Base-by-base conservation (phyloP, 2,329 filamentous ascomycete species). In the Bipolaris sorokiniana region DNA sequence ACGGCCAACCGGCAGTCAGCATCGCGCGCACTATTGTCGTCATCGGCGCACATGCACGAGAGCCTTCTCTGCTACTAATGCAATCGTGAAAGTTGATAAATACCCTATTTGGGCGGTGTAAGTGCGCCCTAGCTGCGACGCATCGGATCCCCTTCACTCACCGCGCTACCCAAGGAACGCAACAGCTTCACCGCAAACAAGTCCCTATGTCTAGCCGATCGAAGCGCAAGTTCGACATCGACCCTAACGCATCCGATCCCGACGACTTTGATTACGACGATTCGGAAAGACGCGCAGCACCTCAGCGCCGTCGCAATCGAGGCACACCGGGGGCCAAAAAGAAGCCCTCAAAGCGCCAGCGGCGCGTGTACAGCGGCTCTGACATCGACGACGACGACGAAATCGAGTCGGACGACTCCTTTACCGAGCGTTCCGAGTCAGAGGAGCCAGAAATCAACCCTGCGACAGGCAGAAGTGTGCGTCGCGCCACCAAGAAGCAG, bases 361-460 rank as follows among this genome's bases (percentile, higher is more conserved):
- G 74, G 51, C 72, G 70, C 57, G 63, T 48, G 22, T 76, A 76
- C 63, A 59, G 57, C 61, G 71, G 68, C 47, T 74, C 71, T 46
- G 75, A 77, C 51, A 71, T 74, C 34, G 75, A 76, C 62, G 74
- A 79, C 58, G 80, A 81, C 65, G 83, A 83, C 56, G 80, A 83
- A 41, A 77, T 81, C 51, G 76, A 79, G 6, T 77, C 77, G 34
- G 77, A 81, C 38, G 81, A 82, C 31, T 79, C 75, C 3, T 77
- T 76, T 59, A 72, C 72, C 46, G 74, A 75, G 7, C 70, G 68
- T 52, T 73, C 74, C 11, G 72, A 76, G 46, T 76, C 76, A 22
- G 79, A 79, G 56, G 81, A 83, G 7, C 75, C 81, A 1, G 82
- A 84, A 66, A 78, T 81, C 56, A 87, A 86, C 65, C 82, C 83